Evolutionary conservation across 805 yeast genomes (phyloP).

Genomic region (Wickerhamomyces bisporus): DNA sequence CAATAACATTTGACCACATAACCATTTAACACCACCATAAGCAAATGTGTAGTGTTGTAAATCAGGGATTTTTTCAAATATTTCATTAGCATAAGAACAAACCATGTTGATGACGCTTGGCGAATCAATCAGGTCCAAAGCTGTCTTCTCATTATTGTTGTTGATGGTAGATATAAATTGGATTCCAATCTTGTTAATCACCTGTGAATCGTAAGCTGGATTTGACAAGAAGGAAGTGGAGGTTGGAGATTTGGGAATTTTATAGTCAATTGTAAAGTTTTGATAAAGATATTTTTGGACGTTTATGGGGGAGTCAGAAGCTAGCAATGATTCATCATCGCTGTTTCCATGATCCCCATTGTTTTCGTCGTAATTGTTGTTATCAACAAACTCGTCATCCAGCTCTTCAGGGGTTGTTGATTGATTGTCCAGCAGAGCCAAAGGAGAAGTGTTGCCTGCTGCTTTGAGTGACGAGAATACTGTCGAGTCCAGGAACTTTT

Average conservation of each 20-base stretch:
- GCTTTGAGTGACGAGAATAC: too few species aligned
- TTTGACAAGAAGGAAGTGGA: neutral
- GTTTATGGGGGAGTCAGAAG: neutral
- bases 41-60: conserved; percentile 11
- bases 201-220: conserved; percentile 2
- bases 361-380: too few species aligned
- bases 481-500: conserved; percentile 3
- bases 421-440: too few species aligned
- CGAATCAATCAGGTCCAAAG: conserved; percentile 6
- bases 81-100: conserved; percentile 10
- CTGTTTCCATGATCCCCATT: conserved; percentile 2
- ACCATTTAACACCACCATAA: conserved; percentile 13
- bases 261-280: conserved; percentile 6
- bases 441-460: too few species aligned
- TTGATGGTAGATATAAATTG: conserved; percentile 8
- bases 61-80: conserved; percentile 11
- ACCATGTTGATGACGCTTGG: conserved; percentile 11
- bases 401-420: too few species aligned
- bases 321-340: neutral
- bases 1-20: conserved; percentile 11
- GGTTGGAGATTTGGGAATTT: neutral
- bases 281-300: conserved; percentile 3
- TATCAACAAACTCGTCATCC: too few species aligned
- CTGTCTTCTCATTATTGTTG: neutral
- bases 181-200: conserved; percentile 10